Evolutionary conservation across 176 grass and related monocot genomes (phyloP).

Genomic region (Carex cristatella): DNA sequence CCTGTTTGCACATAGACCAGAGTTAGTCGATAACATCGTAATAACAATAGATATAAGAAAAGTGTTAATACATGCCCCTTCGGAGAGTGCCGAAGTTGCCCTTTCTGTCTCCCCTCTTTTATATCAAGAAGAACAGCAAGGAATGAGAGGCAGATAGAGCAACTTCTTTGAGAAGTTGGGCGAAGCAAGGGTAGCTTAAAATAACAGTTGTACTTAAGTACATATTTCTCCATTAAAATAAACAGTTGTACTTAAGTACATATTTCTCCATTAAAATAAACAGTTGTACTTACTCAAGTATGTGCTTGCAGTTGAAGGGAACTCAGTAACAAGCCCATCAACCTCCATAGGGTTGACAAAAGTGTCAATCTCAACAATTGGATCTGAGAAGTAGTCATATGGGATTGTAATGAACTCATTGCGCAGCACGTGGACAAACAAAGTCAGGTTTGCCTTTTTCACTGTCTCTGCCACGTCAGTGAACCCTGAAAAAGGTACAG

Average conservation of each 20-base stretch:
- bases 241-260: constrained; percentile 31
- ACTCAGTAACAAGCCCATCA: constrained; percentile 72
- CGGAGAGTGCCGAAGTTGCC: background rate
- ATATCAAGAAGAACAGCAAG: background rate
- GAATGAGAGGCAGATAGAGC: background rate
- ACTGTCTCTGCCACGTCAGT: constrained; percentile 37
- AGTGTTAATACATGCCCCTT: background rate
- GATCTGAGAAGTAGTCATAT: constrained; percentile 83
- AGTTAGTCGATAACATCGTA: background rate
- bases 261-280: too few relatives aligned
- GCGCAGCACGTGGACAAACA: constrained; percentile 55
- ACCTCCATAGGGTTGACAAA: constrained; percentile 27
- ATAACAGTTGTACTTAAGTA: constrained; percentile 37
- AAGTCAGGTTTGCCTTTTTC: constrained; percentile 51
- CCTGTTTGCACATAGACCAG: constrained; percentile 29
- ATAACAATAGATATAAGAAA: background rate
- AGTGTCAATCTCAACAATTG: constrained; percentile 57
- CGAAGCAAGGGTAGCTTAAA: background rate
- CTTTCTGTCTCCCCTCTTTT: background rate
- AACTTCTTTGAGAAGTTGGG: background rate
- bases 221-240: too few relatives aligned
- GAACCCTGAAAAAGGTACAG: constrained; percentile 24
- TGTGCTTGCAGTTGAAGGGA: constrained; percentile 54
- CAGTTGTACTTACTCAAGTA: constrained; percentile 69
- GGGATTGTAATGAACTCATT: constrained; percentile 80